Conservation (phyloP, 345 rosid genomes). For the Gossypioides kirkii region DNA sequence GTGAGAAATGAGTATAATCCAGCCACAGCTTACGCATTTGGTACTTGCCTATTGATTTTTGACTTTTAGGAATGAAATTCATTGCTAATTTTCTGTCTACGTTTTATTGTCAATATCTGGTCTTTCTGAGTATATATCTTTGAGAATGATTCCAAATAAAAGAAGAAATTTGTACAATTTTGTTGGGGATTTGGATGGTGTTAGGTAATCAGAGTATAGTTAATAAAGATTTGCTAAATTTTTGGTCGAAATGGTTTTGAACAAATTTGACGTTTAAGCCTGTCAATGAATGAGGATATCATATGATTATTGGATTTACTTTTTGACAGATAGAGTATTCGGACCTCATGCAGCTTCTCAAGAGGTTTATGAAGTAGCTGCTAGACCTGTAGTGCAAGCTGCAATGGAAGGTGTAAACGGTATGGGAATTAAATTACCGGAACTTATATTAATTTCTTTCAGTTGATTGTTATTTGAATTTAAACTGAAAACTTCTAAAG, state of each 20-base stretch:
- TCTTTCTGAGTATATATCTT: background rate
- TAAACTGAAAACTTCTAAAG: background rate
- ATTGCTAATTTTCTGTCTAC: background rate
- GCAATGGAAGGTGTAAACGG: constrained; percentile 99
- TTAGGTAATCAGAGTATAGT: background rate
- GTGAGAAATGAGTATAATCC: constrained; percentile 88
- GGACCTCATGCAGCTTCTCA: constrained; percentile 73
- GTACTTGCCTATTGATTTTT: constrained; percentile 30
- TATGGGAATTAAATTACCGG: constrained; percentile 25
- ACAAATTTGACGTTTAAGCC: background rate
- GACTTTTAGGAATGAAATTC: background rate
- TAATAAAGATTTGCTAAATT: background rate
- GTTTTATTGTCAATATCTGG: background rate
- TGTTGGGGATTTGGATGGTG: background rate
- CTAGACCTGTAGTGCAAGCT: constrained; percentile 87
- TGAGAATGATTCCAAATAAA: background rate
- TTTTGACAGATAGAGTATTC: constrained; percentile 71
- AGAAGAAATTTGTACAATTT: background rate
- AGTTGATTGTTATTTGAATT: background rate
- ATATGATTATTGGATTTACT: constrained; percentile 7
- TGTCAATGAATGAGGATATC: background rate
- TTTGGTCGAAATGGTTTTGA: background rate
- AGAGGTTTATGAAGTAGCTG: constrained; percentile 94
- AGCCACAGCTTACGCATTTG: constrained; percentile 86
- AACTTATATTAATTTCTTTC: background rate